A percentile compares a stretch with the other conserved stretches of the same genome.
These are phyloP conservation scores for Toxicodendron radicans DNA, from an alignment of 345 rosid species.

Conservation along the genomic window DNA sequence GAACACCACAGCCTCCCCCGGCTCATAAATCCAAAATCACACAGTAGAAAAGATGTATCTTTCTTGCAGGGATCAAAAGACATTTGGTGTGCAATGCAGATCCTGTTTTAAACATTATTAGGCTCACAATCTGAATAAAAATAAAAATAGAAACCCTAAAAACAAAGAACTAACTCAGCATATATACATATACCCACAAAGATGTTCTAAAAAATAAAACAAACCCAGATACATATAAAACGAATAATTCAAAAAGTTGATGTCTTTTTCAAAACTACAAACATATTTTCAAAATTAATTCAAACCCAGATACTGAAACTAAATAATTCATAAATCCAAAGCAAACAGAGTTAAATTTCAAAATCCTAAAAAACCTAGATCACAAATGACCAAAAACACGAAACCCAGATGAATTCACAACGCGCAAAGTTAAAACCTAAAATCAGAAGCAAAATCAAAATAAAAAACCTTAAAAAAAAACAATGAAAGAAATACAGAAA, in stretches of 20 bases:
- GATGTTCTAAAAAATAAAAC: slow-evolving; percentile 7
- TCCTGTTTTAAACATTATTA: slow-evolving; percentile 37
- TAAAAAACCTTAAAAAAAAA: neutral
- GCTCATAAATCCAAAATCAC: slow-evolving; percentile 66
- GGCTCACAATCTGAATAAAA: neutral
- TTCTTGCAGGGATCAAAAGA: slow-evolving; percentile 38
- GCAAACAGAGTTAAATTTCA: neutral
- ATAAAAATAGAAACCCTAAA: slow-evolving; percentile 1
- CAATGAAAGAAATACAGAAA: neutral
- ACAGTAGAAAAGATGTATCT: slow-evolving; percentile 41
- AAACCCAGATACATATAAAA: neutral
- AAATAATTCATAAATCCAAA: neutral
- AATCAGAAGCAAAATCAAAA: neutral
- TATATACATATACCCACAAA: neutral
- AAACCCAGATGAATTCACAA: neutral
- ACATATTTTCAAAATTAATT: no score
- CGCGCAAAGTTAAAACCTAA: neutral
- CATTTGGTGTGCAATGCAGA: slow-evolving; percentile 41
- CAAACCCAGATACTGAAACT: no score
- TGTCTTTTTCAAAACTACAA: neutral
- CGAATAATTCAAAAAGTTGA: neutral
- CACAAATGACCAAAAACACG: neutral
- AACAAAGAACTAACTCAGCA: no score
- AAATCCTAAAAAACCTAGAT: neutral
- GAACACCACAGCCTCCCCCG: slow-evolving; percentile 69